phyloP scores from a whole-genome alignment of 805 yeast genomes.

The Cyberlindnera mississippiensis region DNA sequence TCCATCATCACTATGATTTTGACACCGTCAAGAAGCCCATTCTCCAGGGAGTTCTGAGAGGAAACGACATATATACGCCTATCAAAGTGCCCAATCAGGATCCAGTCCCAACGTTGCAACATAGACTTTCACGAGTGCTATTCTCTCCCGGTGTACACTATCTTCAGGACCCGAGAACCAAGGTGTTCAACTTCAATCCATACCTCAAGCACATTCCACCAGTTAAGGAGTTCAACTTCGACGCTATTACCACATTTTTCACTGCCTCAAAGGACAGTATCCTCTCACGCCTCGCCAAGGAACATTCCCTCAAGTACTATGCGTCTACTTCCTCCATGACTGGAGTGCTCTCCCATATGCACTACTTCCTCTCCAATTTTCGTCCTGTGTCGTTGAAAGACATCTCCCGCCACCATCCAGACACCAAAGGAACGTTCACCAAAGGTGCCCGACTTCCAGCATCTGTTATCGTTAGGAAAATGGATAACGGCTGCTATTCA shows the following conservation, averaged over 20 bases:
- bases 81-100: slow-evolving; percentile 12
- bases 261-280: slow-evolving; percentile 63
- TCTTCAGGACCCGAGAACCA: slow-evolving; percentile 72
- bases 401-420: slow-evolving; percentile 43
- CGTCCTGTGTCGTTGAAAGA: slow-evolving; percentile 47
- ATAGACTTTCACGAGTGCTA: slow-evolving; percentile 64
- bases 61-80: slow-evolving; percentile 11
- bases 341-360: slow-evolving; percentile 66
- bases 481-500: slow-evolving; percentile 41
- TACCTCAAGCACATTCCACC: slow-evolving; percentile 55
- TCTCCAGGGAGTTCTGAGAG: not conserved
- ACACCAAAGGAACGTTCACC: slow-evolving; percentile 34
- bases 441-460: slow-evolving; percentile 49
- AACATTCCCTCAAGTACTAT: slow-evolving; percentile 37
- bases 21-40: not conserved
- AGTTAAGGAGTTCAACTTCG: slow-evolving; percentile 63
- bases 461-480: slow-evolving; percentile 50
- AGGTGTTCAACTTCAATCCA: slow-evolving; percentile 65
- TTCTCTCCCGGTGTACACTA: slow-evolving; percentile 81
- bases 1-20: too few species aligned
- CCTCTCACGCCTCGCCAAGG: slow-evolving; percentile 45
- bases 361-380: slow-evolving; percentile 60
- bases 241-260: slow-evolving; percentile 50
- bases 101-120: slow-evolving; percentile 51
- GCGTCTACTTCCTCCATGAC: slow-evolving; percentile 93